These are phyloP conservation scores for Jackrogersella minutella DNA, from an alignment of 495 filamentous ascomycete species.

Conservation along the genomic window DNA sequence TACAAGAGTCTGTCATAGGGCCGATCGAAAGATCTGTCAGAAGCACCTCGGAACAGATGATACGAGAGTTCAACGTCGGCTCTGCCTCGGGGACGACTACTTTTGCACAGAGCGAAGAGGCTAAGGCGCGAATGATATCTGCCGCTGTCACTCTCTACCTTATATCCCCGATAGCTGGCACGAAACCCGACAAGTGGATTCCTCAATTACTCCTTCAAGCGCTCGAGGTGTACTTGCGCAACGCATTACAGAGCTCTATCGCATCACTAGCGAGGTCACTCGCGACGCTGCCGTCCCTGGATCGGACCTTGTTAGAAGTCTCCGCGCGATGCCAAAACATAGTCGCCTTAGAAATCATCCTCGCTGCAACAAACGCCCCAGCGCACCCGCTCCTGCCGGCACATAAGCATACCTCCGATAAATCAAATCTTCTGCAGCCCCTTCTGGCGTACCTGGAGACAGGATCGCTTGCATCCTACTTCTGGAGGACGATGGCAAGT, in stretches of 20 bases:
- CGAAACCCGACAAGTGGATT: conserved; percentile 61
- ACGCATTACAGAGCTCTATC: conserved; percentile 75
- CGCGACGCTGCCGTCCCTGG: conserved; percentile 80
- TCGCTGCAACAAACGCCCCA: conserved; percentile 72
- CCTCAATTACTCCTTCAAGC: conserved; percentile 78
- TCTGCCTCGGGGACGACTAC: conserved; percentile 64
- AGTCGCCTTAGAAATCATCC: conserved; percentile 81
- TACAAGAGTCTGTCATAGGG: conserved; percentile 70
- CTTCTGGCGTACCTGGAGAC: conserved; percentile 85
- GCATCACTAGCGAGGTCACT: conserved; percentile 75
- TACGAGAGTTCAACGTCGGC: conserved; percentile 85
- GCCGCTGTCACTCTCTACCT: conserved; percentile 83
- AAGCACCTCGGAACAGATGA: conserved; percentile 76
- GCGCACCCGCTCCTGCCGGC: conserved; percentile 66
- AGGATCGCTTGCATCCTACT: conserved; percentile 83
- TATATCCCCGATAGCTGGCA: conserved; percentile 68
- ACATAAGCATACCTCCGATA: conserved; percentile 34
- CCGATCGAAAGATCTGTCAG: conserved; percentile 75
- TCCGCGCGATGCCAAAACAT: conserved; percentile 88
- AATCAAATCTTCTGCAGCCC: conserved; percentile 72
- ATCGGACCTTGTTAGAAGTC: conserved; percentile 82
- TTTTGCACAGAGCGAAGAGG: conserved; percentile 83
- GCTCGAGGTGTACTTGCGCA: conserved; percentile 80
- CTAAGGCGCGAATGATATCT: conserved; percentile 73
- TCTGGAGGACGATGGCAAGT: conserved; percentile 87